Conservation (phyloP, 176 grass and related monocot genomes). For the Canna indica region DNA sequence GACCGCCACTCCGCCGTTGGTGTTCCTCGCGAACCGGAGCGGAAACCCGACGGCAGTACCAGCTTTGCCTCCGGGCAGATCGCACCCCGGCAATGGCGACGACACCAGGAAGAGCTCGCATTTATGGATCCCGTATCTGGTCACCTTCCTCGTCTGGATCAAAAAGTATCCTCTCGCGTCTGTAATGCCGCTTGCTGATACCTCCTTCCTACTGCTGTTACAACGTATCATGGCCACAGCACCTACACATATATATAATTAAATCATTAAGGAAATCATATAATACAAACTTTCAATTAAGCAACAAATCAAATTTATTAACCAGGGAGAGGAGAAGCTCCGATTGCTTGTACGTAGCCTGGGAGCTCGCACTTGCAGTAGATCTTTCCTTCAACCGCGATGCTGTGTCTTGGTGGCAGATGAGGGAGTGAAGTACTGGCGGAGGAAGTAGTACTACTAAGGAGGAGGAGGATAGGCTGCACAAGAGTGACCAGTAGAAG, state of each 20-base stretch:
- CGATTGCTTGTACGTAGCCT: not conserved
- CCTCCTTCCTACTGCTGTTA: not conserved
- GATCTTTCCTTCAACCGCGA: not conserved
- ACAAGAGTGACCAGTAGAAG: no score
- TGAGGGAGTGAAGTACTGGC: no score
- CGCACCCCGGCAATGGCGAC: not conserved
- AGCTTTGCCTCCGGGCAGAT: not conserved
- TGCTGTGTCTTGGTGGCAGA: not conserved
- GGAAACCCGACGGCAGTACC: constrained; percentile 6
- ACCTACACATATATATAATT: not conserved
- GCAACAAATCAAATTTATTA: no score
- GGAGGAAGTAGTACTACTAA: no score
- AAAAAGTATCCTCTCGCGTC: not conserved
- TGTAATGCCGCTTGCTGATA: not conserved
- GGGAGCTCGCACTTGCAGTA: constrained; percentile 12
- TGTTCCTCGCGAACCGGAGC: not conserved
- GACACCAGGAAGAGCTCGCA: constrained; percentile 1
- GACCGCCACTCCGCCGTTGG: not conserved
- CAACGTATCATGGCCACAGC: not conserved
- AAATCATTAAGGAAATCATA: no score
- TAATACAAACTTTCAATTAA: no score
- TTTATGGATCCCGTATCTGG: not conserved
- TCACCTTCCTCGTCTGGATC: constrained; percentile 1
- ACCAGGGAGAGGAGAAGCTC: constrained; percentile 5
- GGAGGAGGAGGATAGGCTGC: no score